Conservation (phyloP, 495 filamentous ascomycete species). For the Aspergillus baeticus region DNA sequence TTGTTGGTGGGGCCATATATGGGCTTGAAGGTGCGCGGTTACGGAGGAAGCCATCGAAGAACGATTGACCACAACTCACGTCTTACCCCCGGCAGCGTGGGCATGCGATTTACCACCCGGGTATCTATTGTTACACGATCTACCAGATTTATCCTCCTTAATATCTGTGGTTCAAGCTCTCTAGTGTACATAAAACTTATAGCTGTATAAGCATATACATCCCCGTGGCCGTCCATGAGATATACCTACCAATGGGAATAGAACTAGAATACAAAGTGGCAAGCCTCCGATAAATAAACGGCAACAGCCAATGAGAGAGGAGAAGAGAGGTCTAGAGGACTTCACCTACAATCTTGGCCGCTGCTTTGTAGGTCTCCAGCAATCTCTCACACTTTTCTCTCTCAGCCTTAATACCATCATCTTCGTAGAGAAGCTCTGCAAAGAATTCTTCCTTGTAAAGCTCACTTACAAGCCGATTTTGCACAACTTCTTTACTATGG, state of each 20-base stretch:
- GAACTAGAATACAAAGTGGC: conserved; percentile 2
- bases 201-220: too few relatives aligned
- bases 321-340: conserved; percentile 62
- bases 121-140: background rate
- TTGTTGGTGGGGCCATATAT: conserved; percentile 84
- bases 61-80: conserved; percentile 13
- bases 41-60: conserved; percentile 27
- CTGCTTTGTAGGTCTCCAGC: conserved; percentile 91
- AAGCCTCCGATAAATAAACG: background rate
- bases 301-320: background rate
- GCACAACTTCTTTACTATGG: conserved; percentile 94
- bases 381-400: conserved; percentile 97
- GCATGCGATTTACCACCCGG: background rate
- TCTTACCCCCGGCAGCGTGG: background rate
- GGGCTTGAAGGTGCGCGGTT: conserved; percentile 65
- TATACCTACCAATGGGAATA: background rate
- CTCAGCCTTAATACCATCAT: conserved; percentile 95
- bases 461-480: conserved; percentile 93
- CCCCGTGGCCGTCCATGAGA: background rate
- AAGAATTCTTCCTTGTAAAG: conserved; percentile 94
- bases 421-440: conserved; percentile 91
- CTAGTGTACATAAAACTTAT: too few relatives aligned
- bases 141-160: too few relatives aligned
- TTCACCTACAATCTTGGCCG: conserved; percentile 95
- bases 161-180: too few relatives aligned